Evolutionary conservation across 805 yeast species (phyloP).

Genomic region (Limtongozyma cylindracea): DNA sequence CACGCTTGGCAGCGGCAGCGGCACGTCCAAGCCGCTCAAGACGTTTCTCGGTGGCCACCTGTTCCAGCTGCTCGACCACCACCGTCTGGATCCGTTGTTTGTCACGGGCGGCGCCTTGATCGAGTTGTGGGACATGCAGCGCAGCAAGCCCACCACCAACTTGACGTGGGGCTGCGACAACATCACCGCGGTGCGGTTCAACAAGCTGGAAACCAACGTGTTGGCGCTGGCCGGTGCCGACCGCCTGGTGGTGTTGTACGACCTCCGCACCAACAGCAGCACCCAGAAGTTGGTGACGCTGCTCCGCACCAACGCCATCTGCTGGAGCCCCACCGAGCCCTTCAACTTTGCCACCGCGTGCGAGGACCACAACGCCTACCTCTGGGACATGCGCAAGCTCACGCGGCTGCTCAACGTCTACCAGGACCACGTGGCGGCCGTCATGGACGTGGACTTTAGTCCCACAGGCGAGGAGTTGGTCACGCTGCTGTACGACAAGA

Average conservation of each 20-base stretch:
- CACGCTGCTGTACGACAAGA: slow-evolving; percentile 86
- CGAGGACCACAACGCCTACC: slow-evolving; percentile 86
- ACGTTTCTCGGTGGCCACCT: slow-evolving; percentile 71
- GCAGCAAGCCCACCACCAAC: slow-evolving; percentile 55
- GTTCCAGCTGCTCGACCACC: slow-evolving; percentile 72
- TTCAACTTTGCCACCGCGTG: slow-evolving; percentile 75
- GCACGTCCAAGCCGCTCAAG: slow-evolving; percentile 32
- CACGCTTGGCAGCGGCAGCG: slow-evolving; percentile 3
- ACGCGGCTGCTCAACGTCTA: slow-evolving; percentile 57
- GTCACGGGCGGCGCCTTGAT: slow-evolving; percentile 84
- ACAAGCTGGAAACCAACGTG: slow-evolving; percentile 71
- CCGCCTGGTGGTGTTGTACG: slow-evolving; percentile 76
- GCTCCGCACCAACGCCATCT: slow-evolving; percentile 61
- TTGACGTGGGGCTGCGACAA: slow-evolving; percentile 96
- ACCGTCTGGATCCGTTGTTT: slow-evolving; percentile 42
- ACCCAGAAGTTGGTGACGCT: slow-evolving; percentile 72
- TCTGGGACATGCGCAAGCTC: slow-evolving; percentile 93
- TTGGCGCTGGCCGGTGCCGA: slow-evolving; percentile 73
- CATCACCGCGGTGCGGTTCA: slow-evolving; percentile 58
- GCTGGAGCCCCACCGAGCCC: slow-evolving; percentile 98
- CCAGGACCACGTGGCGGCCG: slow-evolving; percentile 92
- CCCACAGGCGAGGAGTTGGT: slow-evolving; percentile 96
- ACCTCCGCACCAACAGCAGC: slow-evolving; percentile 73
- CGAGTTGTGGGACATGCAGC: slow-evolving; percentile 74
- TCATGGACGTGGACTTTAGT: slow-evolving; percentile 80